These are phyloP conservation scores for Quercus phellos DNA, from an alignment of 331 rosid genomes.

Conservation along the genomic window DNA sequence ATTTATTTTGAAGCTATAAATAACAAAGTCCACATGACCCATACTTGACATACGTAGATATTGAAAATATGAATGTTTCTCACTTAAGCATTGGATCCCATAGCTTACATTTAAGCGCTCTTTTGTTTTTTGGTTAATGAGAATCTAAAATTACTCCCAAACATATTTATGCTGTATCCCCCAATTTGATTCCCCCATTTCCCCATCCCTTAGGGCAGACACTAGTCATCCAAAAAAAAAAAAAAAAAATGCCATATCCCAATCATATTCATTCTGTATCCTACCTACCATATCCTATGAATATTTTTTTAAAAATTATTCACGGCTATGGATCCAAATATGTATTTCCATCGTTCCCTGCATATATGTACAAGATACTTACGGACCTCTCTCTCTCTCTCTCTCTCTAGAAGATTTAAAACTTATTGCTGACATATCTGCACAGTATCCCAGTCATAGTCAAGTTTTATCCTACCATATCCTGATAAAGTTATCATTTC, in stretches of 20 bases:
- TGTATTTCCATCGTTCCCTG: too few relatives aligned
- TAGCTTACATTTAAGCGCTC: neutral
- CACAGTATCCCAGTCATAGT: neutral
- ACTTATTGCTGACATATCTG: neutral
- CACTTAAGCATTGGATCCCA: neutral
- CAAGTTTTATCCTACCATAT: neutral
- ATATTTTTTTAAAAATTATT: too few relatives aligned
- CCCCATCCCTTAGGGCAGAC: too few relatives aligned
- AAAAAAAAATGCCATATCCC: too few relatives aligned
- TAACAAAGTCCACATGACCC: neutral
- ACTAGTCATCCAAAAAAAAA: too few relatives aligned
- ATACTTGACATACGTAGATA: neutral
- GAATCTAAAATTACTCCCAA: neutral
- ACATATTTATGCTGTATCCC: neutral
- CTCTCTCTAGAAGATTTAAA: too few relatives aligned
- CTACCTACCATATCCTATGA: too few relatives aligned
- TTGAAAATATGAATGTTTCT: neutral
- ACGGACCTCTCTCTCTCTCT: too few relatives aligned
- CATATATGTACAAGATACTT: too few relatives aligned
- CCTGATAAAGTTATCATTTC: neutral
- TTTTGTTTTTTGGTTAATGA: neutral
- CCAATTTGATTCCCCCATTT: too few relatives aligned
- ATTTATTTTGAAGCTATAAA: neutral
- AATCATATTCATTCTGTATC: too few relatives aligned
- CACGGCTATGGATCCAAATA: too few relatives aligned